Base-by-base conservation (phyloP, 2,329 filamentous ascomycete species). In the Ascomycota sp. region DNA sequence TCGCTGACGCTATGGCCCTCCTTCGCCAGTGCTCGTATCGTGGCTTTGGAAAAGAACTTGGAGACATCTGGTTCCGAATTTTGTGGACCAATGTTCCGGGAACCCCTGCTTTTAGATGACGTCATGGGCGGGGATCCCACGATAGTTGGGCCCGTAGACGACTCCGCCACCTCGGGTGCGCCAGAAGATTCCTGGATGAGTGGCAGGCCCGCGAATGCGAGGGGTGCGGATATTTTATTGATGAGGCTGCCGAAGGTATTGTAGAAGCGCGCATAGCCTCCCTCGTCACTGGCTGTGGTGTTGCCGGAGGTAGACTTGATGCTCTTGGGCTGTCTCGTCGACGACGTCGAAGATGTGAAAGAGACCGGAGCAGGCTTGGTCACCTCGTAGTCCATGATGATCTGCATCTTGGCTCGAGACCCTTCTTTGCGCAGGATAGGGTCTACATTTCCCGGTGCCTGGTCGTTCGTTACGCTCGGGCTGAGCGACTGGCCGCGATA, bases 151-250 rank as follows among this genome's bases (percentile, higher is more conserved):
- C 57, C 43, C 11, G 56, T 44, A 9, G 44, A 40, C 1, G 51
- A 36, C 35, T 54, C 44, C 7, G 48, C 35, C 9, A 33, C 33
- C 33, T 35, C 36, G 1, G 45, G 40, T n/a, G 40, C 30, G 2
- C 31, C 11, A 6, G 42, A 39, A 1, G 55, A 47, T 36, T 69
- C 61, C 12, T 61, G 47, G 25, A 71, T 68, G 6, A 98, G 62
- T 1, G 89, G 89, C 7, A 98, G 66, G 1, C 86, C 86, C 5
- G 89, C 82, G 56, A 93, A 98, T 4, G 84, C 86, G 25, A 98
- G 61, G 1, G 84, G 84, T 0, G 84, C 83, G 0, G 86, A 91
- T 9, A 95, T 69, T 44, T 76, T 78, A 39, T 82, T 89, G 47
- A 95, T 80, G 32, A 93, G 68, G 35, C 69, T 81, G 36, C 84